Conservation (phyloP, 345 rosid species). For the Lepidium africanum region DNA sequence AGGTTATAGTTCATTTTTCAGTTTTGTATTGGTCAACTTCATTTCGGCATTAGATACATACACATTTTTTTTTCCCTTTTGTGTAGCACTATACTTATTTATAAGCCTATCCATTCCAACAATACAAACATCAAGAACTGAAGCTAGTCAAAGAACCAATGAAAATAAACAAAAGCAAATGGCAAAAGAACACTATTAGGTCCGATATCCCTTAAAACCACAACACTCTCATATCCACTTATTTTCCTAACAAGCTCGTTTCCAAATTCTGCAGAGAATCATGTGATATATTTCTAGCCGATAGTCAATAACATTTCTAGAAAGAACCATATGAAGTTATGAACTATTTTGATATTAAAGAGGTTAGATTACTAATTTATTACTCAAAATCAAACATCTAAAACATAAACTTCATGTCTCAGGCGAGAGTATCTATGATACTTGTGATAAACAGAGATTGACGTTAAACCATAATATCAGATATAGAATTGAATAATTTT, state of each 20-base stretch:
- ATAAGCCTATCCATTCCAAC: conserved; percentile 96
- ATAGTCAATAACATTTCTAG: not conserved
- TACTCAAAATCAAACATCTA: not conserved
- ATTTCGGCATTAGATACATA: no score
- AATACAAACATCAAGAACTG: conserved; percentile 86
- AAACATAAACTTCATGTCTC: not conserved
- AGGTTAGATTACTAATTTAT: not conserved
- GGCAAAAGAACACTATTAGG: conserved; percentile 10
- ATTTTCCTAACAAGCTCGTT: conserved; percentile 71
- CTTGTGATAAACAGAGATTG: not conserved
- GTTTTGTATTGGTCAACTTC: no score
- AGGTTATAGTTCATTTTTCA: no score
- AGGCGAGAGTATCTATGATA: not conserved
- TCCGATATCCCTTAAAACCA: conserved; percentile 46
- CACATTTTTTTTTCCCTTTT: conserved; percentile 81
- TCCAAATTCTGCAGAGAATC: conserved; percentile 44
- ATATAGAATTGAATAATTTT: no score
- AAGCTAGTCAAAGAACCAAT: conserved; percentile 41
- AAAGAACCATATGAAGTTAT: conserved; percentile 3
- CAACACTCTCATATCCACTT: conserved; percentile 77
- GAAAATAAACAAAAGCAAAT: not conserved
- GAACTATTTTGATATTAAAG: not conserved
- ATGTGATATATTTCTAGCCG: not conserved
- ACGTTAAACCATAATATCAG: no score
- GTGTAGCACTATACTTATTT: conserved; percentile 48